Percentiles rank a stretch among this genome's conserved stretches.
These are phyloP conservation scores for Santalum album DNA, from an alignment of 164 flowering plant species.

Conservation along the genomic window DNA sequence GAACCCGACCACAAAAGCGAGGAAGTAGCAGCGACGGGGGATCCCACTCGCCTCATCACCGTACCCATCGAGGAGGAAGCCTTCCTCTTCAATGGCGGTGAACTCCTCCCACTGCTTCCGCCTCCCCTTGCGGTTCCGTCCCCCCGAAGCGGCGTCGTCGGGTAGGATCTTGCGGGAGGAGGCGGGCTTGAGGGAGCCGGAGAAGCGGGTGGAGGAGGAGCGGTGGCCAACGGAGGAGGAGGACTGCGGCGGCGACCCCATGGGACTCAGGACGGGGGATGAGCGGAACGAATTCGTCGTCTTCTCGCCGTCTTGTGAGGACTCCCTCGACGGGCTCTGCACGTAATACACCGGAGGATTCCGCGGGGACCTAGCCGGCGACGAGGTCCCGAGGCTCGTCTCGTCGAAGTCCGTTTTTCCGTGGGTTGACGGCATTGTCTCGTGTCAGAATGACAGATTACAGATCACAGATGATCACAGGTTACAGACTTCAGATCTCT, in stretches of 20 bases:
- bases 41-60: slow-evolving; percentile 1
- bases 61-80: slow-evolving; percentile 30
- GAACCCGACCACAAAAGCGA: slow-evolving; percentile 39
- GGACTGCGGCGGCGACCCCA: slow-evolving; percentile 59
- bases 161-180: slow-evolving; percentile 10
- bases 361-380: slow-evolving; percentile 56
- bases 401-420: slow-evolving; percentile 72
- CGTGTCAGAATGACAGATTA: neutral
- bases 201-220: slow-evolving; percentile 61
- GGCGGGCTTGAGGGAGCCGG: slow-evolving; percentile 27
- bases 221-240: slow-evolving; percentile 47
- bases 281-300: slow-evolving; percentile 48
- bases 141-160: slow-evolving; percentile 3
- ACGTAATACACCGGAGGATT: slow-evolving; percentile 58
- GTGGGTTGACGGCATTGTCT: slow-evolving; percentile 22
- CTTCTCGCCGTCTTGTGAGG: slow-evolving; percentile 55
- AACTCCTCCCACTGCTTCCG: slow-evolving; percentile 28
- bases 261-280: slow-evolving; percentile 35
- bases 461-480: neutral
- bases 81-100: slow-evolving; percentile 52
- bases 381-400: slow-evolving; percentile 52
- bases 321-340: slow-evolving; percentile 78
- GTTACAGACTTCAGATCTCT: too few relatives aligned
- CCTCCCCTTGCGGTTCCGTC: slow-evolving; percentile 3
- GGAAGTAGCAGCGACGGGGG: slow-evolving; percentile 36